Evolutionary conservation across 768 basidiomycete species (phyloP), one percentile per base, ranked within the genome.

Genomic region (Amanita brunnescens): DNA sequence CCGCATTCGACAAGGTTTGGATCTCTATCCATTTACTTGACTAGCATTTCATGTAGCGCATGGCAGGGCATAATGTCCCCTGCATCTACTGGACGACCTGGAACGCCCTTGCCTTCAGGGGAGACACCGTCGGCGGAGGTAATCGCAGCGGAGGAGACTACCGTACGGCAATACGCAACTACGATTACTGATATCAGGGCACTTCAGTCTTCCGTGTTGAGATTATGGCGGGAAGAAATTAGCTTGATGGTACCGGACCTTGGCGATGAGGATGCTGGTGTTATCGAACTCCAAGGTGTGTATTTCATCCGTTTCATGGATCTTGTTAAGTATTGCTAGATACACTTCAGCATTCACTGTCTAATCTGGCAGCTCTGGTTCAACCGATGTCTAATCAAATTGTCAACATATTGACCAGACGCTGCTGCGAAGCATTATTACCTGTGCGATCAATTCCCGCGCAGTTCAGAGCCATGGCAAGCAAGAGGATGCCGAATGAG

Each of bases 361-460:
- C 73, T 7, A 57, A 60, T 6, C 55, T 91, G 5, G 69, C 70
- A 1, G 63, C 72, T 2, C 62, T 83, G n/a, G 69, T 81, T n/a
- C 70, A 77, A 12, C 71, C 79, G 2, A 65, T 88, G 52, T 77
- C 82, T 5, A 71, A 62, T 23, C 84, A 88, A 49, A 78, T 95
- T 50, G 64, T 87, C 21, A 61, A 70, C 9, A 83, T 95, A 47
- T 70, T 98, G 23, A 80, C 80, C 14, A 78, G 79, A 54, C 81
- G 91, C n/a, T 91, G 87, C 57, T 85, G 82, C 54, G 94, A 96
- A 56, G 81, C 84, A 6, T 77, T 98, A 39, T 78, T 85, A 26
- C 82, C 87, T 12, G 88, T 97, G 52, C 79, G 89, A 43, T 86
- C 88, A 0, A 88, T 97, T 60, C 91, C 91, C 1, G 85, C 87